Conservation (phyloP, 2,329 filamentous ascomycete genomes). For the Microdochium nivale region DNA sequence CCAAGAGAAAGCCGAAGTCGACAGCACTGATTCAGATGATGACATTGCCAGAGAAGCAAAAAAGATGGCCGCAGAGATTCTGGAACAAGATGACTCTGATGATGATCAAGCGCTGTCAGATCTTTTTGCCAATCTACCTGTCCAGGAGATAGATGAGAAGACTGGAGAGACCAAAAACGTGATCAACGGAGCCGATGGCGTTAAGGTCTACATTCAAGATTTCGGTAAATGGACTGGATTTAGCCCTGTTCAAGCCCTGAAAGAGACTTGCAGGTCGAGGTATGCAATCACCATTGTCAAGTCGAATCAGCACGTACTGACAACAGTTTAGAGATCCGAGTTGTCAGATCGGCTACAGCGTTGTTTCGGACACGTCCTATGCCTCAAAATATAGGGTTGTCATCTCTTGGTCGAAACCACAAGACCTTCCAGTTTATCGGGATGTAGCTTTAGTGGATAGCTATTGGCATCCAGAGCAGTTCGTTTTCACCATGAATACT, state of each 20-base stretch:
- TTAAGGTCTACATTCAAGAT: constrained; percentile 59
- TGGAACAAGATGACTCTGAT: constrained; percentile 47
- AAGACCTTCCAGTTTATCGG: constrained; percentile 27
- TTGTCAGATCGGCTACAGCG: constrained; percentile 57
- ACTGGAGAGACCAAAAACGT: constrained; percentile 51
- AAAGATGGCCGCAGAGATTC: constrained; percentile 48
- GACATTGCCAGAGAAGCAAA: constrained; percentile 46
- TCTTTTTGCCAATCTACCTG: constrained; percentile 52
- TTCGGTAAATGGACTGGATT: constrained; percentile 80
- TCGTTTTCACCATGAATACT: constrained; percentile 64
- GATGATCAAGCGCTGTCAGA: constrained; percentile 38
- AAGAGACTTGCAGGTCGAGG: constrained; percentile 82
- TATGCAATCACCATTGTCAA: constrained; percentile 23
- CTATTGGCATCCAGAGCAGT: constrained; percentile 37
- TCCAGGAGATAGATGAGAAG: constrained; percentile 47
- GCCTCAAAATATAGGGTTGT: constrained; percentile 67
- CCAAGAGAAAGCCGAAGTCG: constrained; percentile 11
- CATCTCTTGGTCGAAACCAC: constrained; percentile 71
- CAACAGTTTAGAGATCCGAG: constrained; percentile 51
- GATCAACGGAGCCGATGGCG: constrained; percentile 41
- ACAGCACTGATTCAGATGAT: constrained; percentile 27
- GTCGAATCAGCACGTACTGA: background rate
- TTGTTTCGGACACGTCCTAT: constrained; percentile 66
- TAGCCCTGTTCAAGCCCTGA: constrained; percentile 65
- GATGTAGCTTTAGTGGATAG: constrained; percentile 33